phyloP scores from a whole-genome alignment of 139 green algal species.

The Coelastrella sp. region DNA sequence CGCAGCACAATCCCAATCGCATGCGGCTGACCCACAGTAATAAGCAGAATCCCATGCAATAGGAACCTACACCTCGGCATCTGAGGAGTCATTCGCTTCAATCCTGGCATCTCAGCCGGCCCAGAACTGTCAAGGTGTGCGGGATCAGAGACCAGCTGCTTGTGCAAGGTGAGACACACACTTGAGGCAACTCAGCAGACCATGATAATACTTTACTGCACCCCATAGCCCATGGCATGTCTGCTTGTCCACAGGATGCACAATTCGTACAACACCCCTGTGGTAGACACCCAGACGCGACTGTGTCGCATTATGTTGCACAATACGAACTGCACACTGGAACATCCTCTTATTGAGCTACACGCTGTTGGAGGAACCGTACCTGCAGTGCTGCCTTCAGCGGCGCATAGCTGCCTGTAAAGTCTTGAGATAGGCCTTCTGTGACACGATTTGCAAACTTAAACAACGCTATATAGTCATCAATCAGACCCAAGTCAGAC shows the following conservation, averaged over 20 bases:
- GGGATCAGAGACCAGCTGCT: neutral
- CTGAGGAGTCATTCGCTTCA: too few species aligned
- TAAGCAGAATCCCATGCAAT: neutral
- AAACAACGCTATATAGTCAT: neutral
- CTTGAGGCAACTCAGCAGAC: neutral
- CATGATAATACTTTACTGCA: neutral
- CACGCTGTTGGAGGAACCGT: neutral
- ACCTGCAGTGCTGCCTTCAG: neutral
- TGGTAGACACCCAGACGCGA: neutral
- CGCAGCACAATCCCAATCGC: neutral
- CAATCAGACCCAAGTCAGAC: neutral
- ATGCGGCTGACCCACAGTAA: neutral
- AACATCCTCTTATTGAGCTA: neutral
- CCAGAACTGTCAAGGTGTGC: neutral
- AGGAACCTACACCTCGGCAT: neutral
- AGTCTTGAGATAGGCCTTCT: neutral
- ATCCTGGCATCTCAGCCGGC: too few species aligned
- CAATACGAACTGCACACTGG: neutral
- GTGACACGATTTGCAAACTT: neutral
- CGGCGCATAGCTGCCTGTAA: neutral
- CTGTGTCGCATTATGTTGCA: neutral
- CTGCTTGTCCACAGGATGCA: neutral
- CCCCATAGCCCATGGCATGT: neutral
- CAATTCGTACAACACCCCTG: neutral
- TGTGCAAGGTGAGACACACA: neutral